Evolutionary conservation across 345 rosid genomes (phyloP), one percentile per base, ranked within the genome.

Genomic region (Euphorbia lathyris): DNA sequence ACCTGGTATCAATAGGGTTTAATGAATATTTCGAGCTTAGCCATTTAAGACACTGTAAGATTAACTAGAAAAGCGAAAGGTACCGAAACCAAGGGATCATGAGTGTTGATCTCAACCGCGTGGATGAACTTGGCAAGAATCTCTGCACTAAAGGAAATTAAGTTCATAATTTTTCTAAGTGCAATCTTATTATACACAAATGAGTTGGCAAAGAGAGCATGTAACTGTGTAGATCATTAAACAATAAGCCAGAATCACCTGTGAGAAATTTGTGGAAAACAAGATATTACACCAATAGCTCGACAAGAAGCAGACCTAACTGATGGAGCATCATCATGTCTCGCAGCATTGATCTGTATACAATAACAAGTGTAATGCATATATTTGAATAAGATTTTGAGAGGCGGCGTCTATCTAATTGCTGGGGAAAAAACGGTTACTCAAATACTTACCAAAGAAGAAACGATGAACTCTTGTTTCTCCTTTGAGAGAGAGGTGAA

Each of bases 291-390:
- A 58, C 98, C 97, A 76, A 94, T 88, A 73, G 93, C 98, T 77
- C 96, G 95, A 83, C 98, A 94, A 77, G 96, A 89, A 77, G 97
- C 97, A 73, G 95, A 88, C 81, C 91, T 82, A 57, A 94, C 95
- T n/a, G 90, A 81, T 74, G 98, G 88, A 72, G 84, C 82, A 59
- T 72, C 81, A 73, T 94, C 97, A 76, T 81, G 70, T 63, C 77
- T 71, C 66, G 95, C 96, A 72, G 95, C 88, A 78, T 64, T 74
- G 58, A 87, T 79, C 97, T 94, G 68, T 45, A 77, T 69, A 70
- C 47, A 25, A 47, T 76, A 47, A 26, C 22, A 82, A 43, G 65
- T 62, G 57, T 66, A 55, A 67, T 80, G 40, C 34, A 60, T 56
- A 75, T 71, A 66, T 8, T 63, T 42, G 51, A 57, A 26, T 42